These are phyloP conservation scores for Apostasia shenzhenica DNA, from an alignment of 106 monocot genomes.

Conservation along the genomic window DNA sequence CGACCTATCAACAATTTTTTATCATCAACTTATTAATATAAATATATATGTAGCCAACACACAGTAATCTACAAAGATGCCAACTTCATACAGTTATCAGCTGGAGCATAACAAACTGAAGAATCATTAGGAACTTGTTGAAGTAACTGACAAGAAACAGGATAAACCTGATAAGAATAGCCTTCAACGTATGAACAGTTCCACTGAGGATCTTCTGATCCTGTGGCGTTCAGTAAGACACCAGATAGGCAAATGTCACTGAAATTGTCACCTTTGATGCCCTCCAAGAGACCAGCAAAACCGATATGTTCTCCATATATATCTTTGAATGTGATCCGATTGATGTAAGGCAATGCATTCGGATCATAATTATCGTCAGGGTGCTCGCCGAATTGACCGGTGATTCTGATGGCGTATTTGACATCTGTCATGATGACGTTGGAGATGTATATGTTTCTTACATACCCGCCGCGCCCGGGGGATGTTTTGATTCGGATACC, in stretches of 20 bases:
- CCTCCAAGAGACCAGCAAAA: conserved; percentile 47
- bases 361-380: conserved; percentile 59
- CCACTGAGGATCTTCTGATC: conserved; percentile 35
- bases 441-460: conserved; percentile 41
- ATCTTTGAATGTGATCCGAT: conserved; percentile 43
- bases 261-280: conserved; percentile 53
- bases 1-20: not conserved
- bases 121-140: conserved; percentile 14
- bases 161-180: conserved; percentile 50
- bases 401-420: conserved; percentile 47
- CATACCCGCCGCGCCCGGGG: conserved; percentile 64
- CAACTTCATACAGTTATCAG: conserved; percentile 8
- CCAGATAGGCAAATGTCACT: conserved; percentile 57
- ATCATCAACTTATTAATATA: not conserved
- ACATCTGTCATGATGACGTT: conserved; percentile 38
- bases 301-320: conserved; percentile 36
- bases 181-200: conserved; percentile 54
- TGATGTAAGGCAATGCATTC: conserved; percentile 39
- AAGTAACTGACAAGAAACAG: conserved; percentile 45
- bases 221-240: conserved; percentile 30
- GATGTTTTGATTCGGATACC: conserved; percentile 70
- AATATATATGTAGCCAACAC: too few species aligned
- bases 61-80: conserved; percentile 15
- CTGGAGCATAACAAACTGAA: conserved; percentile 35
- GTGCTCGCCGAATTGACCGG: conserved; percentile 52